Conservation (phyloP, 129 eudicot genomes). For the Tagetes erecta region DNA sequence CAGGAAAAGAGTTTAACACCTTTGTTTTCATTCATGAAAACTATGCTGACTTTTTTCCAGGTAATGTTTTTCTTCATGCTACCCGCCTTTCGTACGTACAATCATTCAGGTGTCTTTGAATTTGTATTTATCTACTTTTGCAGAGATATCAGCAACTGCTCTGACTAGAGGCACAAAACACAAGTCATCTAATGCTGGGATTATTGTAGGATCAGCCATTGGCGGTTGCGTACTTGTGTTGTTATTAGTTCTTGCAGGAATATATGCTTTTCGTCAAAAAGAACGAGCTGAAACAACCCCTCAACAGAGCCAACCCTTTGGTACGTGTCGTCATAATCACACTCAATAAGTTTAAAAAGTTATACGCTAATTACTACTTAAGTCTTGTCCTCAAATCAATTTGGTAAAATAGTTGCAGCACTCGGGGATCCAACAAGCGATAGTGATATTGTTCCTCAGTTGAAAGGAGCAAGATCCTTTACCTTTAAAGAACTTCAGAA, state of each 20-base stretch:
- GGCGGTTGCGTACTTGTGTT: constrained; percentile 44
- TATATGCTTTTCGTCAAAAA: constrained; percentile 47
- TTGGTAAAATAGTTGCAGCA: constrained; percentile 36
- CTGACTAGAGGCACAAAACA: not conserved
- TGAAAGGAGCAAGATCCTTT: constrained; percentile 56
- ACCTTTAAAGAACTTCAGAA: constrained; percentile 57
- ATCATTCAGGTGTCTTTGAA: not conserved
- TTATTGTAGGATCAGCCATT: constrained; percentile 40
- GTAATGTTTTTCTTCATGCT: not conserved
- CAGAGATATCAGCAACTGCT: constrained; percentile 7
- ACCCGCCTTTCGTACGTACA: not conserved
- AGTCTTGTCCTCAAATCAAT: not conserved
- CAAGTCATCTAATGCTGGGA: constrained; percentile 33
- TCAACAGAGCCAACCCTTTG: constrained; percentile 43
- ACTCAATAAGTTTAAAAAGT: not conserved
- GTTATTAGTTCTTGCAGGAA: constrained; percentile 36
- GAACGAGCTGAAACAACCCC: constrained; percentile 43
- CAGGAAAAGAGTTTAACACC: constrained; percentile 50
- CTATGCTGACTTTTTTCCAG: constrained; percentile 47
- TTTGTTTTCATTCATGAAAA: constrained; percentile 37
- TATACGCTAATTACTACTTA: not conserved
- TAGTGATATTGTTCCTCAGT: constrained; percentile 55
- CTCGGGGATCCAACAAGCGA: constrained; percentile 45
- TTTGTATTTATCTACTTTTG: constrained; percentile 8
- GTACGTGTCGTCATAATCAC: constrained; percentile 31